A percentile compares a stretch with the other conserved stretches of the same genome.
phyloP scores from a whole-genome alignment of 176 grass and related monocot genomes.

The Coix lacrymajobi region DNA sequence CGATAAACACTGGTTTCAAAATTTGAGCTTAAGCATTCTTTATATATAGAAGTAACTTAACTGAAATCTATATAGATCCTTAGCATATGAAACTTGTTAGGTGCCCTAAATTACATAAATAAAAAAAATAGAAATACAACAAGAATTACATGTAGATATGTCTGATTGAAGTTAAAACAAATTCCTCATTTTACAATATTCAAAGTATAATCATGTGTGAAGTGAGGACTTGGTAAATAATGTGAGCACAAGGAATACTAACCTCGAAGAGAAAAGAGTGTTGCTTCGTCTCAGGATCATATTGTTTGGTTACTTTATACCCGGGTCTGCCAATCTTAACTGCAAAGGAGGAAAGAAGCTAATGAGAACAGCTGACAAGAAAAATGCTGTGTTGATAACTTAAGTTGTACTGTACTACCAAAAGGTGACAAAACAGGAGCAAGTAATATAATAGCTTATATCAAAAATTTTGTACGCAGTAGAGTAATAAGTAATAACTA shows the following conservation, averaged over 20 bases:
- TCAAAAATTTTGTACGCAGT: background rate
- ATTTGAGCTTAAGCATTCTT: background rate
- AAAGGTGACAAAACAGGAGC: background rate
- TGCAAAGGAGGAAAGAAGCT: slow-evolving; percentile 36
- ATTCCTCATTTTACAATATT: background rate
- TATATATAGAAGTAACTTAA: slow-evolving; percentile 8
- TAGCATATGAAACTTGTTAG: slow-evolving; percentile 4
- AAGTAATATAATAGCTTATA: background rate
- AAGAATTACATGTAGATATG: background rate
- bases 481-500: background rate
- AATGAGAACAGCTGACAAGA: slow-evolving; percentile 8
- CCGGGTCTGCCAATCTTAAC: slow-evolving; percentile 97
- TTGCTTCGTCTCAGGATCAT: slow-evolving; percentile 80
- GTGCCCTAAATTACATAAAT: background rate
- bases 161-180: background rate
- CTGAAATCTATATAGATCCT: slow-evolving; percentile 8
- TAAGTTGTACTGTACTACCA: background rate
- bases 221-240: background rate
- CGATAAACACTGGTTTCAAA: background rate
- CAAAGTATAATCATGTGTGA: background rate
- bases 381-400: background rate
- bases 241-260: background rate
- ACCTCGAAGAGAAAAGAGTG: slow-evolving; percentile 95
- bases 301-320: slow-evolving; percentile 92
- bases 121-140: background rate